Base-by-base conservation (phyloP, 306 rosid species). In the Quercus bicolor region DNA sequence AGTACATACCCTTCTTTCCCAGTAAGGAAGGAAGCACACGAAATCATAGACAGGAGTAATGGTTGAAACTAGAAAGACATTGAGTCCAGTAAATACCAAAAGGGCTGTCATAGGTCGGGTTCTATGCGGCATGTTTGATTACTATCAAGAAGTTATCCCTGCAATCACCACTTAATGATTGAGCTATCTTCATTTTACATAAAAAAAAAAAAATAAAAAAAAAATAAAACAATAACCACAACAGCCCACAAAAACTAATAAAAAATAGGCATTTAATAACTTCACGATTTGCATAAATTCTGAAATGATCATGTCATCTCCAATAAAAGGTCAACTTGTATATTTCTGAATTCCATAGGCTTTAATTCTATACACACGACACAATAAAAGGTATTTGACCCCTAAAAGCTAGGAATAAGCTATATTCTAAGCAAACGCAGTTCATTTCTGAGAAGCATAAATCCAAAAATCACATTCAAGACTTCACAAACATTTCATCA, bases 71-170 rank as follows among this genome's bases (percentile, higher is more conserved):
- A 88, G 68, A 45, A 76, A 74, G 5, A 78, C 85, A 65, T 88
- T 88, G 72, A 88, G 86, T 61, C 91, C 91, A 5, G 91, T 88
- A 76, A 88, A 88, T 62, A 88, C 79, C 83, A 88, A 82, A 40
- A 88, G 86, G 1, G 89, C 89, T 4, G 87, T 74, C 91, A 85
- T 78, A 16, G 91, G 87, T 26, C 84, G 80, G 21, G 87, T 80
- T 81, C 89, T 77, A 57, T 88, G 79, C 0, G 87, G 89, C 91
- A 88, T 87, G 56, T 59, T 68, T 80, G 65, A 60, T 57, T 66
- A 56, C 3, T 43, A 19, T 29, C 21, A 40, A 78, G 21, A 19
- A 14, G 37, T 60, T 18, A 57, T 60, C 65, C 55, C 82, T 80
- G 83, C 28, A 61, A 64, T 19, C 68, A 75, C 24, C 6, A 19